Conservation (phyloP, 768 basidiomycete genomes). For the Daedaleopsis sinensis region DNA sequence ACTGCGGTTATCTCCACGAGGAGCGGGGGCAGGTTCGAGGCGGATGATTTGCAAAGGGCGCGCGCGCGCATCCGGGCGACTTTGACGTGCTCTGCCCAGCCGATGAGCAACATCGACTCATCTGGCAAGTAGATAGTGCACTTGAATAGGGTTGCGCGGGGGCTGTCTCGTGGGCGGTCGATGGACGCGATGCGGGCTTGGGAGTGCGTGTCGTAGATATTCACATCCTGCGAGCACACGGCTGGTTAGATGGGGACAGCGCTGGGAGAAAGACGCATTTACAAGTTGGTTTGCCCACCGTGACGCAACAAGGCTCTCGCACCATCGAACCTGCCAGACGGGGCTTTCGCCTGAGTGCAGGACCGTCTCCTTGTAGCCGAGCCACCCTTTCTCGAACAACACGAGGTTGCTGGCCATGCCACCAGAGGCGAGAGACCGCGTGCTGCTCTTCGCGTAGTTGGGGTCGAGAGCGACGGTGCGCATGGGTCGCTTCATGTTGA, state of each 20-base stretch:
- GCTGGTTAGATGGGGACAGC: neutral
- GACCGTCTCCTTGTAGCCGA: slow-evolving; percentile 89
- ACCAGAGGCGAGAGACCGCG: too few species aligned
- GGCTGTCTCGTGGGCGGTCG: slow-evolving; percentile 73
- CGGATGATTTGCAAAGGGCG: slow-evolving; percentile 45
- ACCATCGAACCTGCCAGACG: too few species aligned
- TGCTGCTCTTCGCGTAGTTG: too few species aligned
- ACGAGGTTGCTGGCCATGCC: slow-evolving; percentile 87
- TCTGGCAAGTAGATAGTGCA: slow-evolving; percentile 93
- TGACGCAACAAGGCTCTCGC: slow-evolving; percentile 94
- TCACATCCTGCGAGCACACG: slow-evolving; percentile 70
- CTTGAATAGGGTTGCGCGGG: slow-evolving; percentile 97
- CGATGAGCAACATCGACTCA: slow-evolving; percentile 85
- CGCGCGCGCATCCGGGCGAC: slow-evolving; percentile 79
- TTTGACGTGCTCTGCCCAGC: slow-evolving; percentile 94
- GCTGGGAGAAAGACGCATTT: slow-evolving; percentile 27
- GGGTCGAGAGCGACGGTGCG: too few species aligned
- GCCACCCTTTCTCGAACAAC: slow-evolving; percentile 95
- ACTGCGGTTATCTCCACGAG: slow-evolving; percentile 88
- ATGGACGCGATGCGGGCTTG: slow-evolving; percentile 83
- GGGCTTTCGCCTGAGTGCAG: slow-evolving; percentile 86
- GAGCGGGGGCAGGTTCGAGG: slow-evolving; percentile 56
- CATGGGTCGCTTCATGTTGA: slow-evolving; percentile 92
- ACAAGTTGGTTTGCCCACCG: slow-evolving; percentile 96
- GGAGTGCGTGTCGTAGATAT: slow-evolving; percentile 85